phyloP scores from a whole-genome alignment of 179 eudicot species.

The Silene coronaria region DNA sequence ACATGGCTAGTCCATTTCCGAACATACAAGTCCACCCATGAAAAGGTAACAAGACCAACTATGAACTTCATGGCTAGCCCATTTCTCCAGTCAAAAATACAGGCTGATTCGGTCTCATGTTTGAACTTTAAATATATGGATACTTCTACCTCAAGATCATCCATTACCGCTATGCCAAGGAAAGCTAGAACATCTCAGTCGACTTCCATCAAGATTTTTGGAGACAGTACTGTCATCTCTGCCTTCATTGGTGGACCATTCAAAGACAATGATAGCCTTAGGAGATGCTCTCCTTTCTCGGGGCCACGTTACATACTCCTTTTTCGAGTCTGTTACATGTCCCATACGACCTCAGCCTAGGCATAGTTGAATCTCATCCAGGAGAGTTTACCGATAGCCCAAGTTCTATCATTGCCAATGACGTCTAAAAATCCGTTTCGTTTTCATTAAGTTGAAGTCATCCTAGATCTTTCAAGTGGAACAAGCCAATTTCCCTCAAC shows the following conservation, averaged over 20 bases:
- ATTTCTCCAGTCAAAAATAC: no score
- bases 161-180: no score
- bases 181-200: no score
- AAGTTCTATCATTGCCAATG: conserved; percentile 32
- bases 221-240: conserved; percentile 39
- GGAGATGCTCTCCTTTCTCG: conserved; percentile 82
- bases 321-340: conserved; percentile 59
- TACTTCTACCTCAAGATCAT: no score
- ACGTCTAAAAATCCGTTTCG: conserved; percentile 63
- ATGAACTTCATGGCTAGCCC: no score
- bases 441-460: conserved; percentile 52
- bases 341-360: no score
- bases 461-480: conserved; percentile 77
- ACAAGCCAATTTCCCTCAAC: conserved; percentile 19
- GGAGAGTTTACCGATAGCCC: conserved; percentile 39
- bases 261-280: conserved; percentile 81
- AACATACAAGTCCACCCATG: no score
- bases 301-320: conserved; percentile 81
- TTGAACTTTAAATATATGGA: no score
- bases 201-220: conserved; percentile 22
- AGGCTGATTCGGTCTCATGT: no score
- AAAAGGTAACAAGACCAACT: no score
- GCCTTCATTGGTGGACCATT: conserved; percentile 36
- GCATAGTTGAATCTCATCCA: conserved; percentile 32
- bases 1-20: no score